Evolutionary conservation across 2,329 filamentous ascomycete genomes (phyloP).

Genomic region (Alternaria brassicae): DNA sequence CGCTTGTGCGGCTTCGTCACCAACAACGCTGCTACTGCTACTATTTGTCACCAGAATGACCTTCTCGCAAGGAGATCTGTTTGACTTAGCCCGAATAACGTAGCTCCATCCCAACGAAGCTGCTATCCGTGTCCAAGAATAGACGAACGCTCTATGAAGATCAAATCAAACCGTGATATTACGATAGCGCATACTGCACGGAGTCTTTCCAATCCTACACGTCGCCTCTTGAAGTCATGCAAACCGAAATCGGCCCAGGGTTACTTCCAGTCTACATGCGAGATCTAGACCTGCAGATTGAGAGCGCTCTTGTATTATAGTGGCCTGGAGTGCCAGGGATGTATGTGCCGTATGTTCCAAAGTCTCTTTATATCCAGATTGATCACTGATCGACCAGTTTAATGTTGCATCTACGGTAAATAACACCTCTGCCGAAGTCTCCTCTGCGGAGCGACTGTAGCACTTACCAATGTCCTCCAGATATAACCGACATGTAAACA

Average conservation of each 20-base stretch:
- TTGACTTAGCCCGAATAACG: not conserved
- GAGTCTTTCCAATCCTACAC: not conserved
- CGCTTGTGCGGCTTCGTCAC: constrained; percentile 13
- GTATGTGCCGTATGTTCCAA: not conserved
- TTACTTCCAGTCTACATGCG: too few species aligned
- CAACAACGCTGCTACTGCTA: not conserved
- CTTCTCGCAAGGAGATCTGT: not conserved
- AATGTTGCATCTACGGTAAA: not conserved
- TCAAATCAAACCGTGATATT: constrained; percentile 9
- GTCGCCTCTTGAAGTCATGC: too few species aligned
- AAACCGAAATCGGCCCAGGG: too few species aligned
- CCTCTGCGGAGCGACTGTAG: not conserved
- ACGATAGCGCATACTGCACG: constrained; percentile 9
- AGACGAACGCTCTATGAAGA: constrained; percentile 18
- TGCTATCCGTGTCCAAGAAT: constrained; percentile 5
- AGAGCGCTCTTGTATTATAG: too few species aligned
- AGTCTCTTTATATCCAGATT: too few species aligned
- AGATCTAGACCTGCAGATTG: not conserved
- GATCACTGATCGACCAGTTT: not conserved
- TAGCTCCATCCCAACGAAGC: not conserved
- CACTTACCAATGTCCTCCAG: too few species aligned
- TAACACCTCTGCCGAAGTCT: not conserved
- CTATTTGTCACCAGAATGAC: not conserved
- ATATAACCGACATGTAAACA: too few species aligned
- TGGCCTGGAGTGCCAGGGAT: not conserved